phyloP scores from a whole-genome alignment of 768 basidiomycete species.

The Lentinus tigrinus region DNA sequence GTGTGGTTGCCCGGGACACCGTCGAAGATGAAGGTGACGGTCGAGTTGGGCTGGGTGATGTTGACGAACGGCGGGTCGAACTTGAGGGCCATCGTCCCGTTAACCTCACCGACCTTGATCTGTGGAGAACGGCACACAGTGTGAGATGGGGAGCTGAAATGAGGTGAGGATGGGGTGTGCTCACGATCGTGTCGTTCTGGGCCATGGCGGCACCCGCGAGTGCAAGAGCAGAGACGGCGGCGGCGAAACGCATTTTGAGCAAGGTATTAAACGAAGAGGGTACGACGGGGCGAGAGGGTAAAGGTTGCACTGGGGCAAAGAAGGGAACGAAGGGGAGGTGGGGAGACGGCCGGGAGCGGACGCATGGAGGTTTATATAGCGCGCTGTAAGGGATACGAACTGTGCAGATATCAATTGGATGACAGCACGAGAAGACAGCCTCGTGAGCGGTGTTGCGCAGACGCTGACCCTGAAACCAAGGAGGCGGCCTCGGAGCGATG shows the following conservation, averaged over 20 bases:
- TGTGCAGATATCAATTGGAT: conserved; percentile 1
- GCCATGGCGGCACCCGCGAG: conserved; percentile 20
- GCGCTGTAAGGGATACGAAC: not conserved
- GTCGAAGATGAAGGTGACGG: conserved; percentile 49
- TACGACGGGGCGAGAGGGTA: not conserved
- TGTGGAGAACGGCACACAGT: not conserved
- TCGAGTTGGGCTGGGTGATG: conserved; percentile 40
- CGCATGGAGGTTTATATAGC: not conserved
- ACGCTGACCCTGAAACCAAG: conserved; percentile 8
- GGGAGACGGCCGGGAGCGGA: not conserved
- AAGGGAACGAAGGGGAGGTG: conserved; percentile 3
- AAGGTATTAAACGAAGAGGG: not conserved
- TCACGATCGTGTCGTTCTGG: conserved; percentile 17
- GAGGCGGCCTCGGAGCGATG: not conserved
- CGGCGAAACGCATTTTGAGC: conserved; percentile 17
- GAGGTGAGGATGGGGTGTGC: not conserved
- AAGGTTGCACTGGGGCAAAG: not conserved
- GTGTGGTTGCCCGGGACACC: conserved; percentile 54
- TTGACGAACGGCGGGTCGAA: conserved; percentile 45
- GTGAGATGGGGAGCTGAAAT: not conserved
- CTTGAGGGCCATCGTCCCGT: conserved; percentile 35
- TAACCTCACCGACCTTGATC: conserved; percentile 41
- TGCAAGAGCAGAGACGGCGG: conserved; percentile 15
- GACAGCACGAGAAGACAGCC: conserved; percentile 1
- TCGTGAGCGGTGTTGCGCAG: not conserved